Base-by-base conservation (phyloP, 176 grass and related monocot species). In the Raddia guianensis region DNA sequence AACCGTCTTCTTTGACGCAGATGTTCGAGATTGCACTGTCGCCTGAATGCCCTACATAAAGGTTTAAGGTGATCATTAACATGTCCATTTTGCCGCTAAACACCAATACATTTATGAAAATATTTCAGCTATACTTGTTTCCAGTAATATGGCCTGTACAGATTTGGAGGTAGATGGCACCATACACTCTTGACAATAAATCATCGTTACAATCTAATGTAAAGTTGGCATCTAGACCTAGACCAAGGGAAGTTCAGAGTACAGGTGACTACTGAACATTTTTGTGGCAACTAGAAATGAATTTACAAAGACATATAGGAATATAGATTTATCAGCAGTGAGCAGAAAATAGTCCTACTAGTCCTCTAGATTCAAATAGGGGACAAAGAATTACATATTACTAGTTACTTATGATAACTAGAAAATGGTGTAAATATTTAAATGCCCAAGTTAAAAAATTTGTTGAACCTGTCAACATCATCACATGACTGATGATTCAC, bases 1-100 rank as follows among this genome's bases (percentile, higher is more conserved):
- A 59, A 81, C 15, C 70, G 66, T 16, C 80, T 73, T 89, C 89
- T 88, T 93, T 40, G 50, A 40, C 48, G 63, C 15, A 72, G 76
- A 63, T 78, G 54, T 79, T 52, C 54, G 70, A 85, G 88, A 74
- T 87, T 87, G 68, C 63, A 16, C 34, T 85, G 73, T 76, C 12
- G 62, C 73, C 68, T 89, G 80, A 65, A 86, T 80, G 66, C 79
- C 85, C 86, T 80, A 76, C 80, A 88, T 40, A 78, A 78, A 85
- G n/a, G 67, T 78, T 82, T 32, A 55, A 49, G 16, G 46, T 37
- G 35, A 76, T 78, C 16, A 20, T 67, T 73, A 79, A 69, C 7
- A 62, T 21, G 11, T 18, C 12, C 43, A 63, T 34, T 81, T 72
- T 65, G 76, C 77, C 81, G 54, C 60, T 75, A 11, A 11, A 63